Conservation (phyloP, 805 yeast species). For the Tetrapisispora iriomotensis region DNA sequence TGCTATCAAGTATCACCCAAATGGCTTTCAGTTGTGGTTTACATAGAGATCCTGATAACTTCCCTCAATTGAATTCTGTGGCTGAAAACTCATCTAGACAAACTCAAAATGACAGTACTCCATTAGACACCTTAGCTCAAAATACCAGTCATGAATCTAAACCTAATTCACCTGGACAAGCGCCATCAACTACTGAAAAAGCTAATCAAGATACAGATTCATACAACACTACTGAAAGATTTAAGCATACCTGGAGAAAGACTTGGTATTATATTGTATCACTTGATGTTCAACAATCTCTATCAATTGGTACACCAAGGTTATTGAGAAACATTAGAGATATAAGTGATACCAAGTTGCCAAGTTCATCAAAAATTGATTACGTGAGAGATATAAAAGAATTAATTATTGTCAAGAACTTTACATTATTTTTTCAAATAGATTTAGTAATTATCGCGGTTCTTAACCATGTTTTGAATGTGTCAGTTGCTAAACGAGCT, state of each 20-base stretch:
- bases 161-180: constrained; percentile 1
- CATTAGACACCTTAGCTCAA: constrained; percentile 3
- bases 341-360: constrained; percentile 37
- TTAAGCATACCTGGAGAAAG: constrained; percentile 46
- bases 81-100: constrained; percentile 9
- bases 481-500: constrained; percentile 33
- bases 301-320: constrained; percentile 35
- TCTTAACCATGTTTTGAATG: constrained; percentile 26
- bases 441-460: constrained; percentile 34
- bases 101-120: constrained; percentile 5
- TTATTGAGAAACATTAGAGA: constrained; percentile 30
- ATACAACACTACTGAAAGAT: constrained; percentile 25
- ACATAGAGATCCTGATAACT: constrained; percentile 55
- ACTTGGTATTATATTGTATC: constrained; percentile 43
- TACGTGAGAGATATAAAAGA: constrained; percentile 34
- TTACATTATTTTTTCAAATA: constrained; percentile 37
- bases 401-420: constrained; percentile 38
- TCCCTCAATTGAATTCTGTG: constrained; percentile 33
- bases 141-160: constrained; percentile 5
- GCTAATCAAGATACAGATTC: constrained; percentile 8
- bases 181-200: constrained; percentile 4
- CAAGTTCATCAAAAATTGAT: constrained; percentile 31
- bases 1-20: constrained; percentile 47
- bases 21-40: constrained; percentile 61
- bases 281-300: constrained; percentile 35